Percentiles rank a stretch among this genome's conserved stretches.
phyloP scores from a whole-genome alignment of 495 filamentous ascomycete species.

The Tuber calosporum region DNA sequence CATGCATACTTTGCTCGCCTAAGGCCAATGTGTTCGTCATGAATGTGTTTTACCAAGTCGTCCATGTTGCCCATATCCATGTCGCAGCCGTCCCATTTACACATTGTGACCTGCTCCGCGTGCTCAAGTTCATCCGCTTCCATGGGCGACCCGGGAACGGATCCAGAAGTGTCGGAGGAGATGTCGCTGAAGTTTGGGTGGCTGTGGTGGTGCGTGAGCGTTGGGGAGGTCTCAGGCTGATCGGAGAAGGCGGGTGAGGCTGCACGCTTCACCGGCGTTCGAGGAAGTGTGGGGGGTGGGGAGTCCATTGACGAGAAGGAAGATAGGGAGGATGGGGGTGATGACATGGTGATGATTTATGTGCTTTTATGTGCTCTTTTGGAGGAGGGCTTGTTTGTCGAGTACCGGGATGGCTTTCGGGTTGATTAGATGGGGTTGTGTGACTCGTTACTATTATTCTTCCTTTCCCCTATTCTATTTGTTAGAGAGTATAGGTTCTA shows the following conservation, averaged over 20 bases:
- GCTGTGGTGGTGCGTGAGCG: conserved; percentile 29
- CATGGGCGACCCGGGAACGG: conserved; percentile 64
- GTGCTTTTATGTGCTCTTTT: not conserved
- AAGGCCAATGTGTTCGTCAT: conserved; percentile 82
- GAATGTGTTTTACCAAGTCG: conserved; percentile 82
- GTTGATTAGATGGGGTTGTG: not conserved
- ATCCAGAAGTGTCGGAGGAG: conserved; percentile 80
- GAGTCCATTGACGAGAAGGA: conserved; percentile 30
- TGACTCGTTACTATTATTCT: not conserved
- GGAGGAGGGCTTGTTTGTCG: not conserved
- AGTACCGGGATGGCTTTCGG: not conserved
- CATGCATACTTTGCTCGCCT: conserved; percentile 74
- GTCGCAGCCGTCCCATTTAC: conserved; percentile 80
- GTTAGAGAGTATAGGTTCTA: not conserved
- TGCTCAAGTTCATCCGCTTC: conserved; percentile 69
- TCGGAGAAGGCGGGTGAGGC: conserved; percentile 35
- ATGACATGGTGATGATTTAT: conserved; percentile 24
- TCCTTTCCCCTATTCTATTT: not conserved
- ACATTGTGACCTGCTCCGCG: conserved; percentile 78
- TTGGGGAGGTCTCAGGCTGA: conserved; percentile 28
- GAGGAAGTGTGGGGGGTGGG: conserved; percentile 21
- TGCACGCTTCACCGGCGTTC: conserved; percentile 33
- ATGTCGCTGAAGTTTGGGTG: conserved; percentile 54
- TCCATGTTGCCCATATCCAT: conserved; percentile 91
- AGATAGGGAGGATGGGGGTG: conserved; percentile 32